Conservation (phyloP, 257 asterid species). For the Nicotiana knightiana region DNA sequence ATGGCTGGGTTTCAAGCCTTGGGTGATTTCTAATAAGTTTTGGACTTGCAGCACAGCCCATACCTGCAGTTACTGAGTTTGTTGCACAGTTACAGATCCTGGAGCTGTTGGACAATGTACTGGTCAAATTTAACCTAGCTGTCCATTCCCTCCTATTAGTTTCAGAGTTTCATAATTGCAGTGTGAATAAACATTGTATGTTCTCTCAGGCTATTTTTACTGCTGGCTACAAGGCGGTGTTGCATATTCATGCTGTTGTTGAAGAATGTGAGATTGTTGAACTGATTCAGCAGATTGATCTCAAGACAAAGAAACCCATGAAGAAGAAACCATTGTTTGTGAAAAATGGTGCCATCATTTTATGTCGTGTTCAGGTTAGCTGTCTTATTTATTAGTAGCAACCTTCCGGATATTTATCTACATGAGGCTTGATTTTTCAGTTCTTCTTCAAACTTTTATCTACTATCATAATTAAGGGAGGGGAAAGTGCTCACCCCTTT, state of each 20-base stretch:
- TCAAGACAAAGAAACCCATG: constrained; percentile 63
- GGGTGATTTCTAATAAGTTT: not conserved
- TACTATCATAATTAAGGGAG: not conserved
- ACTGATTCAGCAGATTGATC: constrained; percentile 71
- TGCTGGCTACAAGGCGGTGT: constrained; percentile 97
- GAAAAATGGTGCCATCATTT: constrained; percentile 70
- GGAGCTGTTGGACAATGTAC: constrained; percentile 89
- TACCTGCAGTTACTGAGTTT: constrained; percentile 70
- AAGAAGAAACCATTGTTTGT: constrained; percentile 90
- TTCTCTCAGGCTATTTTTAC: constrained; percentile 81
- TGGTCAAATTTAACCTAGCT: not conserved
- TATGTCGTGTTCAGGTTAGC: constrained; percentile 75
- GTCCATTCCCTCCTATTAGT: not conserved
- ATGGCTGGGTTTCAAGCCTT: not conserved
- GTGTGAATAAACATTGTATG: not conserved
- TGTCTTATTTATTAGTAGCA: not conserved
- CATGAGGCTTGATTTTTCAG: not conserved
- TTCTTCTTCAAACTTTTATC: not conserved
- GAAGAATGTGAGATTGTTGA: constrained; percentile 98
- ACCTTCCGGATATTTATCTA: not conserved
- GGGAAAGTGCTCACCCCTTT: not conserved
- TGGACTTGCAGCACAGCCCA: constrained; percentile 53
- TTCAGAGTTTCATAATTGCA: not conserved
- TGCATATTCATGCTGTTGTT: constrained; percentile 83
- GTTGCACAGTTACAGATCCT: constrained; percentile 80